Percentiles rank a stretch among this genome's conserved stretches.
These are phyloP conservation scores for Aspergillus amoenus DNA, from an alignment of 2,329 filamentous ascomycete genomes.

Conservation along the genomic window DNA sequence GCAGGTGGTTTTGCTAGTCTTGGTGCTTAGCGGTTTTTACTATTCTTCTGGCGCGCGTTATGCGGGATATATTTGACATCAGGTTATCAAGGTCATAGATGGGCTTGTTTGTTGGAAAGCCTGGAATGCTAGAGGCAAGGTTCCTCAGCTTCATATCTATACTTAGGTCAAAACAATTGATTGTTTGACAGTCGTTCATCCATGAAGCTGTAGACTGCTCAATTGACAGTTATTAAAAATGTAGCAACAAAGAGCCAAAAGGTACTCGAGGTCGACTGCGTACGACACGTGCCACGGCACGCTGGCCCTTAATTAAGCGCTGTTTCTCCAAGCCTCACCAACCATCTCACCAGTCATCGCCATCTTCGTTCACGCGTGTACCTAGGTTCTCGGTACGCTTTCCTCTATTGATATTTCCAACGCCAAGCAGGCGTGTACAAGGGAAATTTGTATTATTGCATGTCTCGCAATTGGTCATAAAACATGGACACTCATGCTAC, in stretches of 20 bases:
- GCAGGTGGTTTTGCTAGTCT: slow-evolving; percentile 36
- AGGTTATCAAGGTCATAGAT: slow-evolving; percentile 19
- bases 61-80: slow-evolving; percentile 23
- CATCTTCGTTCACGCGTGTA: not conserved
- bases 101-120: slow-evolving; percentile 19
- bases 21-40: slow-evolving; percentile 22
- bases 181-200: not conserved
- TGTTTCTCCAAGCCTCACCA: not conserved
- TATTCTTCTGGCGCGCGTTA: slow-evolving; percentile 16
- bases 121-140: slow-evolving; percentile 10
- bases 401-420: not conserved
- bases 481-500: slow-evolving; percentile 15
- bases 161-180: slow-evolving; percentile 4
- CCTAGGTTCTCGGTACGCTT: too few relatives aligned
- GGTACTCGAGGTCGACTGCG: not conserved
- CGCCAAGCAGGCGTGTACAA: not conserved
- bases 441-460: not conserved
- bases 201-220: not conserved
- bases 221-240: not conserved
- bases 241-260: not conserved
- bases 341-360: not conserved
- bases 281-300: not conserved
- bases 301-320: too few relatives aligned
- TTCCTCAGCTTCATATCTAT: slow-evolving; percentile 2
- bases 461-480: not conserved